These are phyloP conservation scores for Ceratocystis variospora DNA, from an alignment of 2,329 filamentous ascomycete species.

Conservation along the genomic window DNA sequence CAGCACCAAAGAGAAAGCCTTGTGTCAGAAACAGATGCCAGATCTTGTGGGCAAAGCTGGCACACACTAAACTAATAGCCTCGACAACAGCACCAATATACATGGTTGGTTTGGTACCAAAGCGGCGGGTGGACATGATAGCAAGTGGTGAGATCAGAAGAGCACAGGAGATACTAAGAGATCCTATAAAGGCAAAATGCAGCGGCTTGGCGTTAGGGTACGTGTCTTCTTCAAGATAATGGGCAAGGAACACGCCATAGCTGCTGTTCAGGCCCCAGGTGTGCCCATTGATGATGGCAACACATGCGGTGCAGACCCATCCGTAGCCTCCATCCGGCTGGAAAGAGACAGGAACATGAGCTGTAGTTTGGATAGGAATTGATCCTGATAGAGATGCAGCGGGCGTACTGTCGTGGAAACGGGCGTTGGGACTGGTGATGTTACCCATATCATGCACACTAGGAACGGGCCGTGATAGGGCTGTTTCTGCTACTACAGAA, in stretches of 20 bases:
- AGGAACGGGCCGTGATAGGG: background rate
- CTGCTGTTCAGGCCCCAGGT: constrained; percentile 58
- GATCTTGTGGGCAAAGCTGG: constrained; percentile 52
- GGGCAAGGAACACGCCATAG: constrained; percentile 40
- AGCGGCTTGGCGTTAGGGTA: constrained; percentile 51
- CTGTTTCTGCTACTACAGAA: background rate
- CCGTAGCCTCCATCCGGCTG: constrained; percentile 48
- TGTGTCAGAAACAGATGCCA: constrained; percentile 68
- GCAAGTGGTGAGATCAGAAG: constrained; percentile 55
- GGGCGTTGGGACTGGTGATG: background rate
- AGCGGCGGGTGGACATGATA: constrained; percentile 44
- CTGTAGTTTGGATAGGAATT: background rate
- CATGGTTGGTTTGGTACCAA: constrained; percentile 51
- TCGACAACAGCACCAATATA: constrained; percentile 52
- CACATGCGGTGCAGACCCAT: constrained; percentile 31
- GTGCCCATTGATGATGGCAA: constrained; percentile 47
- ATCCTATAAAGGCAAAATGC: constrained; percentile 63
- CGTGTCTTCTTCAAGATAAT: constrained; percentile 42
- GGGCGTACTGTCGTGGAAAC: background rate
- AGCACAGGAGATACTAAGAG: constrained; percentile 31
- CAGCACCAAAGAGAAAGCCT: constrained; percentile 62
- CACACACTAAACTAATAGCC: constrained; percentile 50
- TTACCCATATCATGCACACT: background rate
- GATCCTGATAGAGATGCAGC: background rate
- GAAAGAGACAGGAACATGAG: background rate